These are phyloP conservation scores for Ganoderma lucidum DNA, from an alignment of 1,284 basidiomycete genomes.

Conservation along the genomic window DNA sequence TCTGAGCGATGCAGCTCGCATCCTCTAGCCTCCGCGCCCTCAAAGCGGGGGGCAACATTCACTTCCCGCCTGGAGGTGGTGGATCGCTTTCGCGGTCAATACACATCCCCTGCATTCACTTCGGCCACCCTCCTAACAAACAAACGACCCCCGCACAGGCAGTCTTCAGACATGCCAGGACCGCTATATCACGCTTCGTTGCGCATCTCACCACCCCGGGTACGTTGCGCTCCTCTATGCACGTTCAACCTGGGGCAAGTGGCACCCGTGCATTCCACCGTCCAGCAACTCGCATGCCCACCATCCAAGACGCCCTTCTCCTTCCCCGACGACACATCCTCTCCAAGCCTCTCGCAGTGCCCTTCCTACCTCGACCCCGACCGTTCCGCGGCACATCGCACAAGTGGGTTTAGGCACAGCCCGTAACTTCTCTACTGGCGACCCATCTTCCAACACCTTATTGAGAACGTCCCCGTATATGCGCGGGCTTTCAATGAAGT, in stretches of 20 bases:
- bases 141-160: slow-evolving; percentile 51
- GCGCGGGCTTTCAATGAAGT: slow-evolving; percentile 74
- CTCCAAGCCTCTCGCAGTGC: slow-evolving; percentile 49
- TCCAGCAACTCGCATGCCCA: slow-evolving; percentile 38
- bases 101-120: slow-evolving; percentile 50
- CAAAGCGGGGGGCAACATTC: slow-evolving; percentile 43
- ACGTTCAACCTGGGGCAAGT: slow-evolving; percentile 31
- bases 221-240: slow-evolving; percentile 46
- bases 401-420: slow-evolving; percentile 78
- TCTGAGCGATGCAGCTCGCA: slow-evolving; percentile 59
- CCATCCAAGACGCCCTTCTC: slow-evolving; percentile 51
- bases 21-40: slow-evolving; percentile 57
- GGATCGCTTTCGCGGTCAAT: slow-evolving; percentile 46
- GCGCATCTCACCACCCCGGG: slow-evolving; percentile 66
- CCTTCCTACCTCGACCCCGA: slow-evolving; percentile 66
- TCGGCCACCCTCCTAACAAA: slow-evolving; percentile 40
- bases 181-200: slow-evolving; percentile 61
- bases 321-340: slow-evolving; percentile 55
- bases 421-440: slow-evolving; percentile 74
- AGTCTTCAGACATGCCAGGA: slow-evolving; percentile 61
- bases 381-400: slow-evolving; percentile 55
- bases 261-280: slow-evolving; percentile 48
- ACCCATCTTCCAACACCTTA: slow-evolving; percentile 78
- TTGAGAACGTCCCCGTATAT: slow-evolving; percentile 77
- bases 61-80: slow-evolving; percentile 31